Base-by-base conservation (phyloP, 2,329 filamentous ascomycete genomes). In the Diplocarpon mali region DNA sequence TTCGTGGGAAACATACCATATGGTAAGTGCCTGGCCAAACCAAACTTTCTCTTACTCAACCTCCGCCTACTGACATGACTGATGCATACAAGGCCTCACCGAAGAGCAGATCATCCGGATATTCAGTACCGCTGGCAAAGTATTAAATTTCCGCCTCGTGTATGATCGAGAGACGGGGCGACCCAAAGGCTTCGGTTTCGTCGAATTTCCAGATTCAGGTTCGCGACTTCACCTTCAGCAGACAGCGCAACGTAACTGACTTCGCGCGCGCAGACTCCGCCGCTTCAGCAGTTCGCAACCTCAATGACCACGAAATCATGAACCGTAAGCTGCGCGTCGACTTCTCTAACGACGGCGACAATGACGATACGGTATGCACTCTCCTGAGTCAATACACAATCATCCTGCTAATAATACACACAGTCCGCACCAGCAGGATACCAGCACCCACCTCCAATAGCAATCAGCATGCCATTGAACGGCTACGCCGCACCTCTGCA, bases 81-180 rank as follows among this genome's bases (percentile, higher is more conserved):
- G 34, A 54, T 40, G 13, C 34, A 32, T 9, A 42, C 46, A n/a
- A 95, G 89, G 90, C 52, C 80, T 95, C 53, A 94, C 88, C 27
- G 92, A 98, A 67, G 89, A 96, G 64, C 85, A 95, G 63, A 95
- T 98, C 58, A 83, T 83, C 61, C 86, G 95, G 57, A 94, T 94
- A 49, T 93, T 96, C 64, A 85, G 81, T 62, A 83, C 84, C 53
- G 88, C 85, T 42, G 92, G 92, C 47, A 85, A 89, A 53, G 90
- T 96, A 1, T 73, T 93, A 47, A 90, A 85, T 62, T 96, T 96
- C 64, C 80, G 90, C 42, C 75, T 96, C 39, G 90, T 96, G 53
- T 93, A 95, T 66, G 93, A 96, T 68, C 84, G 88, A 42, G 90
- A 96, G 60, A 95, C 89, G 2, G 89, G 90, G 35, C 80, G 87